Conservation (phyloP, 768 basidiomycete genomes). For the Boletus reticulatus region DNA sequence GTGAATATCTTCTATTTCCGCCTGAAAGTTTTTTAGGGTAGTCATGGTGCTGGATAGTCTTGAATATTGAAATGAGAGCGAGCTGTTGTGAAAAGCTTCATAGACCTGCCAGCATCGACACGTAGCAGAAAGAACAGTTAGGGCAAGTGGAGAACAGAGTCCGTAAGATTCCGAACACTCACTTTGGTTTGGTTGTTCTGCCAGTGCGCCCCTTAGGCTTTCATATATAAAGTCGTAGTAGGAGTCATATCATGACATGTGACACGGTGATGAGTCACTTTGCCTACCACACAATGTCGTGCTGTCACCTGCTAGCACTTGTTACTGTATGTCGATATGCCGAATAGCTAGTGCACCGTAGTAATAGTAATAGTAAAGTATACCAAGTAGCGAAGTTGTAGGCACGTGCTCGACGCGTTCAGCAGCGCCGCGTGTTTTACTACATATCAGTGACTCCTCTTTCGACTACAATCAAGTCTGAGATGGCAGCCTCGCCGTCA, state of each 20-base stretch:
- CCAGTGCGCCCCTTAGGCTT: neutral
- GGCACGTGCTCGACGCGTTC: constrained; percentile 19
- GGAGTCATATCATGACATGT: neutral
- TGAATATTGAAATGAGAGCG: neutral
- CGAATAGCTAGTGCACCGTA: no score
- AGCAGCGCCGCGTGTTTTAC: neutral
- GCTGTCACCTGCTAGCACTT: no score
- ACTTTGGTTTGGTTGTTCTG: neutral
- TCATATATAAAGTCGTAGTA: neutral
- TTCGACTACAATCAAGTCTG: neutral
- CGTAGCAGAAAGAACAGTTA: neutral
- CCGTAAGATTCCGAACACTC: neutral
- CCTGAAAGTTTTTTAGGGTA: constrained; percentile 45
- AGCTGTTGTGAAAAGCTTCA: constrained; percentile 11
- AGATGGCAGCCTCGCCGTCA: constrained; percentile 11
- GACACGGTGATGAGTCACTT: constrained; percentile 3
- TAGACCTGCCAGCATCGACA: constrained; percentile 5
- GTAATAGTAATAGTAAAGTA: no score
- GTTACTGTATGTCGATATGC: no score
- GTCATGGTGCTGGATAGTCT: constrained; percentile 23
- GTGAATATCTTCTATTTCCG: constrained; percentile 75
- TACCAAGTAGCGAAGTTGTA: no score
- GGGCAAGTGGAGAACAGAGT: neutral
- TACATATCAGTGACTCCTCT: neutral
- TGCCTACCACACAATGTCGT: no score